Base-by-base conservation (phyloP, 352 stramenopile species). In the Phytophthora cactorum region DNA sequence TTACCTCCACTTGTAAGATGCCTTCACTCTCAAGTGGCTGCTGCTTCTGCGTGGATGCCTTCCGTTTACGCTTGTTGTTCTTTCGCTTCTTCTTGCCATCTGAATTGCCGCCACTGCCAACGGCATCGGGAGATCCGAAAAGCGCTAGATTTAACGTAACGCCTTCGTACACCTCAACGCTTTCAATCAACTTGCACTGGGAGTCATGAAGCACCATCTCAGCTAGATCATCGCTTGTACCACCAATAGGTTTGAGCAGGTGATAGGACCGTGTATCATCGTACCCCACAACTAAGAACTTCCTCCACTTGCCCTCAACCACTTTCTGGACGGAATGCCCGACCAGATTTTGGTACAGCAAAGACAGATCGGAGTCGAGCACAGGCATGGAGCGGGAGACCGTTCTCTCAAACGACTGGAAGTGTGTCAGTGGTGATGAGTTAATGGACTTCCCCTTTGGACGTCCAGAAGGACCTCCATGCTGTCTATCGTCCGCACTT, bases 361-460 rank as follows among this genome's bases (percentile, higher is more conserved):
- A 45, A 5, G 72, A 78, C 29, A 93, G 58, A 55, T 83, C 81
- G 10, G 54, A 25, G 52, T 94, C 81, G 3, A 79, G 53, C 3
- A 91, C 73, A 39, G 81, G 68, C 56, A 92, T 77, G 31, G 74
- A 90, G 2, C 84, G 81, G 29, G 83, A 87, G 38, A 96, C 72
- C 0, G 82, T 92, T 56, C 85, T 79, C 52, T 96, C 88, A 68
- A 96, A 93, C n/a, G 86, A 93, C 64, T 93, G 85, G n/a, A 93
- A 96, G 39, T 92, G 79, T 3, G 86, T 92, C 43, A 96, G 66
- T 6, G 88, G 81, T 5, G 86, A 93, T n/a, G 81, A 74, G 22
- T 92, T 77, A 14, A 95, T 90, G 15, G 80, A 75, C 46, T 85
- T 76, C 36, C 52, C 60, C 45, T 70, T 60, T 5, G 51, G 15